Evolutionary conservation across 2,329 filamentous ascomycete species (phyloP).

Genomic region (Ophiostoma himal-ulmi): DNA sequence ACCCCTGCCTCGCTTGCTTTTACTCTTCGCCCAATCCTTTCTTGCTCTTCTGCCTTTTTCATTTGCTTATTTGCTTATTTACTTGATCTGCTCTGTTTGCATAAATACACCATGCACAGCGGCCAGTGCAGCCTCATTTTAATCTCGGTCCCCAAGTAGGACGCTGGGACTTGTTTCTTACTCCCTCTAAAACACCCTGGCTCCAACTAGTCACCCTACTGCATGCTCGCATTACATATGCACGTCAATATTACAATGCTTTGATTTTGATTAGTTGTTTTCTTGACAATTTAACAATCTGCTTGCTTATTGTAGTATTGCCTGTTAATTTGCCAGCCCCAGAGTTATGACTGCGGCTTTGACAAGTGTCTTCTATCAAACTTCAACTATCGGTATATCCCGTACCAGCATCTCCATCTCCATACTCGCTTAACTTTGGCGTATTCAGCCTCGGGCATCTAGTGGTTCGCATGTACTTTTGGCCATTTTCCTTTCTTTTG

Average conservation of each 20-base stretch:
- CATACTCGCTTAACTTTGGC: background rate
- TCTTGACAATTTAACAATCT: background rate
- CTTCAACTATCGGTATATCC: background rate
- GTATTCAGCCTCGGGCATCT: background rate
- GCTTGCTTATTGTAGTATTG: background rate
- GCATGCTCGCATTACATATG: constrained; percentile 10
- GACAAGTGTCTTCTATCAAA: background rate
- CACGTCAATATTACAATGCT: constrained; percentile 8
- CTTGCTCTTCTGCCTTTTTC: background rate
- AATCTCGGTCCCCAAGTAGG: background rate
- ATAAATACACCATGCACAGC: background rate
- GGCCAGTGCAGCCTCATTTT: constrained; percentile 8
- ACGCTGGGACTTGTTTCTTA: background rate
- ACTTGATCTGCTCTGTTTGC: background rate
- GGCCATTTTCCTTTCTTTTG: background rate
- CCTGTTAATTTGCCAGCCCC: background rate
- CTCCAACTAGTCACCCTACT: background rate
- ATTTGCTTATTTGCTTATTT: background rate
- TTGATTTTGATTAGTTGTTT: background rate
- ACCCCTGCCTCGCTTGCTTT: background rate
- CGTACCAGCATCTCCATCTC: background rate
- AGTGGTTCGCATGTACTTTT: background rate
- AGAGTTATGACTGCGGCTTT: background rate
- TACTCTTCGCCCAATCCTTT: background rate
- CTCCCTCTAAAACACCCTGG: background rate